Evolutionary conservation across 371 early-diverging fungal species (phyloP), one percentile per base, ranked within the genome.

Genomic region (Mortierella sp.): DNA sequence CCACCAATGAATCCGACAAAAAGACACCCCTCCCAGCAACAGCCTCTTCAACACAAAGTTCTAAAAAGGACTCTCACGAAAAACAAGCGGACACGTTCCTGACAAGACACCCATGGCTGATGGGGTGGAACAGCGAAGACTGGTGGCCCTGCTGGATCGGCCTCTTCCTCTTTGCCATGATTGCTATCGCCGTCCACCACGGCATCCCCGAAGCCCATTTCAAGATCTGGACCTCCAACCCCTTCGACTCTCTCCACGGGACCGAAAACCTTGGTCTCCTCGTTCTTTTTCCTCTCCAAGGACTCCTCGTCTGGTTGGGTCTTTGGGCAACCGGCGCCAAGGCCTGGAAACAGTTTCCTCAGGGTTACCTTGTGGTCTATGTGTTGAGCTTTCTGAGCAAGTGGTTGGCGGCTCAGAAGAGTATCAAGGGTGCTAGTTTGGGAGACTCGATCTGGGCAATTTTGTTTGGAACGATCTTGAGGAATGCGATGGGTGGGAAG

Each of bases 111-210:
- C 65, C 85, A 14, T 93, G 91, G 91, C 75, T 91, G 14, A 79
- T 92, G 73, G 92, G 93, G 88, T 93, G 93, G 93, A 93, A 93
- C 78, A 88, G 90, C 35, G 92, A 91, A 72, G 93, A 93, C 74
- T 93, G 93, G 93, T 92, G 92, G 93, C 88, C 93, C 12, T 90
- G 91, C 60, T 92, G 92, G 92, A 91, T 92, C 68, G 93, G 93
- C 21, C 87, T 92, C 41, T 84, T 91, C 44, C 91, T 92, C 77
- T 93, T 93, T 84, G 92, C 91, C 38, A 83, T 90, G 75, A 88
- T 92, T 29, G 79, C 88, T 1, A 85, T 88, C 54, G 90, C 90
- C 27, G 92, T 93, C 11, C 85, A 82, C 14, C 78, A 91, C 70
- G 87, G 70, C 38, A 88, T 93, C 71, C 89, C 90, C 0, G 81